Base-by-base conservation (phyloP, 2,329 filamentous ascomycete species). In the Pseudogymnoascus sp. region DNA sequence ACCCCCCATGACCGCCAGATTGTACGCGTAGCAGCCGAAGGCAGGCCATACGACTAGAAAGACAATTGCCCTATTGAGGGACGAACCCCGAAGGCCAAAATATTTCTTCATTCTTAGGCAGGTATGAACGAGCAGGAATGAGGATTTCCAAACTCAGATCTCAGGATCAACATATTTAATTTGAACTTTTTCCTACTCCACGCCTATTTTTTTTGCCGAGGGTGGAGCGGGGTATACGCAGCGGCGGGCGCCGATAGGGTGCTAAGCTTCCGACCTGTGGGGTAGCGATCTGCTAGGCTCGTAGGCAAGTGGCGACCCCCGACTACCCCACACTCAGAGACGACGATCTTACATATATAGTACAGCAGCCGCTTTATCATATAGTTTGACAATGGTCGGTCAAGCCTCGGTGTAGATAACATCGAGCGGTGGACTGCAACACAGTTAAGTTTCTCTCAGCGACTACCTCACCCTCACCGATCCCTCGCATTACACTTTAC, bases 21-120 rank as follows among this genome's bases (percentile, higher is more conserved):
- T 76, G 68, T 76, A 77, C 23, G 74, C 75, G 62, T 75, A 75
- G 21, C 76, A 67, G 63, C 75, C 72, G 67, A 76, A 76, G 6
- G 77, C 69, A 2, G 78, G 78, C 4, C 71, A 73, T n/a, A 79
- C 77, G 42, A 80, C 74, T 67, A 79, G 76, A 11, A 64, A 61
- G 10, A 60, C 17, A 26, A 61, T 44, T 8, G 62, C 62, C 6
- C 36, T 40, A 11, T 44, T 59, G 11, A 53, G 47, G n/a, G 47
- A 53, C 26, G 26, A 53, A 28, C 64, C 64, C 57, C 53, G 42
- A 7, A 66, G 59, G 28, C 63, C 64, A 11, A 59, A 60, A 19
- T 47, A 61, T 53, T 57, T 60, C 47, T 53, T 17, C 47, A 53
- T 53, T 19, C 10, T 53, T 31, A 15, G 47, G 47, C n/a, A 53